Conservation (phyloP, 2,329 filamentous ascomycete genomes). For the Pestalotiopsis fici region DNA sequence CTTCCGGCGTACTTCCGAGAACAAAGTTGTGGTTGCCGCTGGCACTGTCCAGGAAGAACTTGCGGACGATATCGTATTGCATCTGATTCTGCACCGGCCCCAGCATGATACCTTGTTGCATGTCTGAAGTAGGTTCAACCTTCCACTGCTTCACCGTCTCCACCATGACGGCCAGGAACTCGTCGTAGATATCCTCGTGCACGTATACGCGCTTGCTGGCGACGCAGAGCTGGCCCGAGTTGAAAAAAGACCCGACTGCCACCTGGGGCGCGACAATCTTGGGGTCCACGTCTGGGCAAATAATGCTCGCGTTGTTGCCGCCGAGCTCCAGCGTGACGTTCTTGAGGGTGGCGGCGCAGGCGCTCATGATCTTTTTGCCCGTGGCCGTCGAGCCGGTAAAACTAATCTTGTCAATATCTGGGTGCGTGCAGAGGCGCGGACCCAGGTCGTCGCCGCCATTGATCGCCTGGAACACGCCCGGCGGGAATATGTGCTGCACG, state of each 20-base stretch:
- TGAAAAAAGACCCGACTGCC: slow-evolving; percentile 1
- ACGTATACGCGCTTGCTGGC: slow-evolving; percentile 6
- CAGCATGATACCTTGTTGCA: slow-evolving; percentile 12
- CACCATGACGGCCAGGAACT: slow-evolving; percentile 44
- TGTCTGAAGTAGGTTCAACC: not conserved
- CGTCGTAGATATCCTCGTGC: slow-evolving; percentile 16
- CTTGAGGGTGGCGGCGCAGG: slow-evolving; percentile 51
- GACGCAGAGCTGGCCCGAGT: slow-evolving; percentile 9
- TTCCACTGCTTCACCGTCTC: slow-evolving; percentile 13
- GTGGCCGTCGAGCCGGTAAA: slow-evolving; percentile 55
- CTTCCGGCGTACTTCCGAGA: slow-evolving; percentile 3
- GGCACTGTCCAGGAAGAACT: slow-evolving; percentile 22
- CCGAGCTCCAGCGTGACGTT: slow-evolving; percentile 56
- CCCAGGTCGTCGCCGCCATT: slow-evolving; percentile 44
- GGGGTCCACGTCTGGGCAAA: slow-evolving; percentile 49
- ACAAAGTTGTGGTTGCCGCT: slow-evolving; percentile 19
- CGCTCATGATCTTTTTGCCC: slow-evolving; percentile 57
- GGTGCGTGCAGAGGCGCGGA: slow-evolving; percentile 21
- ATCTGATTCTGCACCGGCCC: slow-evolving; percentile 22
- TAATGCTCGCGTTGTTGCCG: slow-evolving; percentile 55
- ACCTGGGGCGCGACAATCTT: slow-evolving; percentile 4
- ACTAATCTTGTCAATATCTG: slow-evolving; percentile 2
- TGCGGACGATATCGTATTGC: slow-evolving; percentile 24
- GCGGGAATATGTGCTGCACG: slow-evolving; percentile 39
- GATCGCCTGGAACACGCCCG: slow-evolving; percentile 43